Percentiles rank a stretch among this genome's conserved stretches.
These are phyloP conservation scores for Prunus salicina DNA, from an alignment of 306 rosid genomes.

Conservation along the genomic window DNA sequence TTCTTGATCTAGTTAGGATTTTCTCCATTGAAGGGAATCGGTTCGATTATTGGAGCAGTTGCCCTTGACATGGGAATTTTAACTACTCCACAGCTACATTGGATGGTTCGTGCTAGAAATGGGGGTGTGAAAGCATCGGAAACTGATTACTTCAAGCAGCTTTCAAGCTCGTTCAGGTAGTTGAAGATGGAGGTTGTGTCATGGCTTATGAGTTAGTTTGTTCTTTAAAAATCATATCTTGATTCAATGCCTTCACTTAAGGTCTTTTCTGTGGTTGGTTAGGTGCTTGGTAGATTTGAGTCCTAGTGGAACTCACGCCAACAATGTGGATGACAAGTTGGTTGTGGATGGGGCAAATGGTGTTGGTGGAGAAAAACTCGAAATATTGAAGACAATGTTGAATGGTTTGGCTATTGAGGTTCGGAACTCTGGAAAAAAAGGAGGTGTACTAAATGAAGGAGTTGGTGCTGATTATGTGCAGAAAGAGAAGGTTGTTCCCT, in stretches of 20 bases:
- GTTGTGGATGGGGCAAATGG: slow-evolving; percentile 94
- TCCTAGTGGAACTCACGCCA: slow-evolving; percentile 38
- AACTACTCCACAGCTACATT: slow-evolving; percentile 87
- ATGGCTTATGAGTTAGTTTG: background rate
- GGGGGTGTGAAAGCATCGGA: slow-evolving; percentile 52
- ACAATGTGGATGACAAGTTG: slow-evolving; percentile 39
- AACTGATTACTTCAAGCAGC: slow-evolving; percentile 65
- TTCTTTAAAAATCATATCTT: background rate
- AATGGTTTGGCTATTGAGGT: slow-evolving; percentile 57
- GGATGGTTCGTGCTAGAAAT: slow-evolving; percentile 90
- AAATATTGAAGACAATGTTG: slow-evolving; percentile 46
- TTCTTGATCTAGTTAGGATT: background rate
- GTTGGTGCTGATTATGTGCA: slow-evolving; percentile 99
- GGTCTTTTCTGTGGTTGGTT: slow-evolving; percentile 42
- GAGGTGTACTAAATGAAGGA: slow-evolving; percentile 83
- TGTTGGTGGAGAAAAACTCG: slow-evolving; percentile 82
- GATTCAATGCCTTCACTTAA: background rate
- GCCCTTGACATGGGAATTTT: slow-evolving; percentile 73
- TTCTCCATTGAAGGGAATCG: slow-evolving; percentile 59
- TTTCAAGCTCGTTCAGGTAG: slow-evolving; percentile 79
- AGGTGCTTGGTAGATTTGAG: slow-evolving; percentile 86
- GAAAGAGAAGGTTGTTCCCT: slow-evolving; percentile 84
- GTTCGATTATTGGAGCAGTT: slow-evolving; percentile 62
- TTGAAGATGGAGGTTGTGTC: background rate
- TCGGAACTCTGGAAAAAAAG: slow-evolving; percentile 69